Evolutionary conservation across 306 rosid species (phyloP), one percentile per base, ranked within the genome.

Genomic region (Dalbergia oliveri): DNA sequence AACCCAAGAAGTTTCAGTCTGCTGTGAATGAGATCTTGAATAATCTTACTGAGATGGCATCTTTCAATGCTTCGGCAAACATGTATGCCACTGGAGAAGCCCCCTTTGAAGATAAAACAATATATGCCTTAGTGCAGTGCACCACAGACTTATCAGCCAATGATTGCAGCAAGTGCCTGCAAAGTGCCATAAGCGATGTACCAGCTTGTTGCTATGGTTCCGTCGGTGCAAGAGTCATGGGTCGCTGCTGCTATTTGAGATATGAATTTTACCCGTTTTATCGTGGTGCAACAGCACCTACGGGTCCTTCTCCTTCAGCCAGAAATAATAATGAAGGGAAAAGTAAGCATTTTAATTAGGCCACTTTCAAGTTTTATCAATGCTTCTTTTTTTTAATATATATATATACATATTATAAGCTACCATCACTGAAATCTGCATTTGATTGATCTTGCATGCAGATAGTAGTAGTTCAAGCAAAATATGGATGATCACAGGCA

Each of bases 111-210:
- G 86, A 79, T 14, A 7, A 78, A 39, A 78, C 80, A 15, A 14
- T 91, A 69, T 90, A 82, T 79, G 91, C 86, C 21, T 73, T 91
- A 6, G 92, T 85, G 23, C 97, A 90, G 87, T 89, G 97, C 61
- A 88, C 90, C 0, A 68, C 39, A 21, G 97, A 91, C 81, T 84
- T 91, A 79, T 80, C 94, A 44, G 66, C 73, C 6, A 61, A 5
- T 43, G 84, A 84, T 53, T 91, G 97, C 71, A 66, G 39, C 26
- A 50, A 4, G 14, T 91, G 97, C 76, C 86, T 91, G 14, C 35
- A 49, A 73, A 84, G 73, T 26, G 92, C 97, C 71, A 84, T 72
- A 0, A 49, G 54, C 14, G 81, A 82, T 16, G 33, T 88, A 78
- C 83, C 81, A 10, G 64, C 35, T 4, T 44, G 67, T 19, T 87